Evolutionary conservation across 2,329 filamentous ascomycete genomes (phyloP), one percentile per base, ranked within the genome.

Genomic region (Clarireedia hainanense): DNA sequence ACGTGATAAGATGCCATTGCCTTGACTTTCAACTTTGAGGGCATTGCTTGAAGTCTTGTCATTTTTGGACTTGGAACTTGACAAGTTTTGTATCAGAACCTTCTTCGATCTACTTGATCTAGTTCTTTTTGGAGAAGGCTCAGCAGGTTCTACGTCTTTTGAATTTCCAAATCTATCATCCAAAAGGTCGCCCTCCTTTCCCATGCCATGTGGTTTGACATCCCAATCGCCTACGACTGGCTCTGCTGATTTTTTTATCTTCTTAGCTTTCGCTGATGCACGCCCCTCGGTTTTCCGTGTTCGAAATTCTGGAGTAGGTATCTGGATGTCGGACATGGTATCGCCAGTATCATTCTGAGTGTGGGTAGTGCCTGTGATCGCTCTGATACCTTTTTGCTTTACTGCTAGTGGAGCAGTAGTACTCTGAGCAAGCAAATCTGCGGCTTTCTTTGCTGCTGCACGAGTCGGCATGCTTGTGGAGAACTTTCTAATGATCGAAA

Each of bases 151-250:
- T 9, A 47, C 17, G 15, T 36, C 23, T 3, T 23, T 17, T 12
- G 12, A 17, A 47, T 42, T 42, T 4, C 37, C 48, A 36, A 56
- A 49, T 37, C 47, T 40, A 3, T 56, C 57, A 27, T 56, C 60
- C 56, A 46, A 46, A 20, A 62, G 26, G 24, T 52, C 57, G 20
- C 55, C 47, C 17, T 65, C 59, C 6, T 68, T 67, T 5, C 77
- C 79, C n/a, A 83, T 68, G 49, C 80, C 81, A 66, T 83, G 80
- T 15, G 80, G 80, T 39, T 83, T 68, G 49, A 80, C 75, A 57
- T 80, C 71, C 53, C 71, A 65, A 30, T 56, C 60, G 49, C 59
- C 63, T 3, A 43, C 58, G 7, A 65, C 34, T 20, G 58, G 50
- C 30, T 62, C 59, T 3, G 36, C 39, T 4, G 45, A 42, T 7